Conservation (phyloP, 352 stramenopile species). For the Pythium vanterpoolii region DNA sequence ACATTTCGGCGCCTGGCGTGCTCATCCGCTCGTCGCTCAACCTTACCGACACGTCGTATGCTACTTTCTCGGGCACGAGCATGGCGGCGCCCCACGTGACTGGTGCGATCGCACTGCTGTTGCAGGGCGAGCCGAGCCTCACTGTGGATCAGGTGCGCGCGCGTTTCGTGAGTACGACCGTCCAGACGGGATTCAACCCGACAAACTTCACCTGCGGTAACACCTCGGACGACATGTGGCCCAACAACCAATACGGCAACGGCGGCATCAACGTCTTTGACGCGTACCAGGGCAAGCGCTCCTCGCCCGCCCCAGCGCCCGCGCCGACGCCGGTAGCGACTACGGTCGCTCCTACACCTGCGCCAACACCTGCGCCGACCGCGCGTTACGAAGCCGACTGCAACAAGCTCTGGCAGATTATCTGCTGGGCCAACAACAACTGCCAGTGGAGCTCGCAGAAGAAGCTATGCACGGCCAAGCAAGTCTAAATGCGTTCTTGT, state of each 20-base stretch:
- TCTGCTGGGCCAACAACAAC: conserved; percentile 14
- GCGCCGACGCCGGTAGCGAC: conserved; percentile 1
- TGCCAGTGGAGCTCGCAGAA: conserved; percentile 11
- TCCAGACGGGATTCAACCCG: neutral
- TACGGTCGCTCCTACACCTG: conserved; percentile 7
- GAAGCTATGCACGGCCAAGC: conserved; percentile 11
- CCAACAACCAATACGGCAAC: conserved; percentile 5
- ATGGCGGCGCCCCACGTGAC: too few species aligned
- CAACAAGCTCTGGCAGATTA: conserved; percentile 17
- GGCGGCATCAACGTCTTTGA: conserved; percentile 3
- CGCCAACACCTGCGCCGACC: conserved; percentile 9
- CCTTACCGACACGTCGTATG: conserved; percentile 23
- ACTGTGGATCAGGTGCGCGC: conserved; percentile 11
- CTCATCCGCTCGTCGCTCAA: conserved; percentile 22
- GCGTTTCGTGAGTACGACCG: conserved; percentile 1
- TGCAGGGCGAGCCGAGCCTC: conserved; percentile 13
- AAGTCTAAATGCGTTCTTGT: too few species aligned
- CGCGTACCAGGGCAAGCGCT: neutral
- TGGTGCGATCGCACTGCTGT: conserved; percentile 24
- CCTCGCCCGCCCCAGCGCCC: too few species aligned
- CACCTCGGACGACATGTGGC: neutral
- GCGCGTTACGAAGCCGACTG: conserved; percentile 10
- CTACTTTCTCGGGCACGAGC: conserved; percentile 25
- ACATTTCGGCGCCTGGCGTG: conserved; percentile 25
- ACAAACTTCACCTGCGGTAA: conserved; percentile 1